Evolutionary conservation across 1,284 basidiomycete species (phyloP).

Genomic region (Apiotrichum akiyoshidainum): DNA sequence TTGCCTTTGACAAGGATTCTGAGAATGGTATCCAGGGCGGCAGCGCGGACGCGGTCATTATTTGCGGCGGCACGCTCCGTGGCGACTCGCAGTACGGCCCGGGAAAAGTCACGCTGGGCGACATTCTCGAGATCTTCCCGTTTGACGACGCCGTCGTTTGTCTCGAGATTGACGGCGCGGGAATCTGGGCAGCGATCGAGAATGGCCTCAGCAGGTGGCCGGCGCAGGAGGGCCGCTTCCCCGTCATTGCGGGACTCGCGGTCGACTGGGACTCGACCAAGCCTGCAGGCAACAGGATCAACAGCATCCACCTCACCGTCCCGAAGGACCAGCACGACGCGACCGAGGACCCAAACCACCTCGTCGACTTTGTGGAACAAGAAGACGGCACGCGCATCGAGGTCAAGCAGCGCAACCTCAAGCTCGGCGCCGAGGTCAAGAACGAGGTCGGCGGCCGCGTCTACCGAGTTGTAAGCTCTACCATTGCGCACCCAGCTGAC

Average conservation of each 20-base stretch:
- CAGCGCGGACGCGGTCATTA: slow-evolving; percentile 67
- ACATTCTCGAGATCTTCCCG: slow-evolving; percentile 73
- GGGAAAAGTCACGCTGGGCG: slow-evolving; percentile 72
- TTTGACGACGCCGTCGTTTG: slow-evolving; percentile 85
- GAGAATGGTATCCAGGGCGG: not conserved
- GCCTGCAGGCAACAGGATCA: slow-evolving; percentile 66
- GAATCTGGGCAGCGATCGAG: slow-evolving; percentile 79
- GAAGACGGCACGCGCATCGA: slow-evolving; percentile 52
- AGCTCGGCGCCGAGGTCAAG: slow-evolving; percentile 57
- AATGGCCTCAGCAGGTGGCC: slow-evolving; percentile 74
- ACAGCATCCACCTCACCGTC: slow-evolving; percentile 63
- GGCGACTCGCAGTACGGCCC: slow-evolving; percentile 83
- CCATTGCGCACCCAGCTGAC: not conserved
- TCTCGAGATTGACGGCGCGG: slow-evolving; percentile 70
- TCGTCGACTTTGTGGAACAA: slow-evolving; percentile 45
- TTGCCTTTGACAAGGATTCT: slow-evolving; percentile 23
- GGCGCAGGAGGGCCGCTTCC: slow-evolving; percentile 89
- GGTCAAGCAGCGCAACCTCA: slow-evolving; percentile 39
- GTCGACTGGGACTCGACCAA: slow-evolving; percentile 77
- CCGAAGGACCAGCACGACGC: slow-evolving; percentile 34
- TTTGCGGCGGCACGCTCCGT: slow-evolving; percentile 80
- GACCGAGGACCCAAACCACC: slow-evolving; percentile 31
- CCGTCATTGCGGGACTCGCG: slow-evolving; percentile 78
- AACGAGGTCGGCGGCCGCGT: slow-evolving; percentile 58
- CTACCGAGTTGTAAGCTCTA: slow-evolving; percentile 66